Evolutionary conservation across 2,329 filamentous ascomycete species (phyloP).

Genomic region (Calonectria crousiana): DNA sequence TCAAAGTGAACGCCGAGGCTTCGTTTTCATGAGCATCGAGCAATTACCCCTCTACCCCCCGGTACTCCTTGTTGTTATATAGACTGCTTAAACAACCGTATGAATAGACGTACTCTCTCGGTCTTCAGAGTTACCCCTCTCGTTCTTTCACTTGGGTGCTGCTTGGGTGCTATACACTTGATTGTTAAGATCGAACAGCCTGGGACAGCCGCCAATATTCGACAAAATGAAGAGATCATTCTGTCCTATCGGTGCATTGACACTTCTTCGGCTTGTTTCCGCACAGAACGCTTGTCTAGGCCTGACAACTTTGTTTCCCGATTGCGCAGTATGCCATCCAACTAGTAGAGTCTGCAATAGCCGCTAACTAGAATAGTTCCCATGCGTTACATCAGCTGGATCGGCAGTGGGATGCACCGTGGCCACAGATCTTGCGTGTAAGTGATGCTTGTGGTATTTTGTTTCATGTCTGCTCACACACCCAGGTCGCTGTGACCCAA

Average conservation of each 20-base stretch:
- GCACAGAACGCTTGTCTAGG: conserved; percentile 34
- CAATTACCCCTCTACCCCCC: not conserved
- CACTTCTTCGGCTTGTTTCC: conserved; percentile 32
- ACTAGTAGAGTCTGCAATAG: not conserved
- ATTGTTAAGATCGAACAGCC: not conserved
- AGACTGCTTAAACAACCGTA: not conserved
- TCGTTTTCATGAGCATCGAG: not conserved
- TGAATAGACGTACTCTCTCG: not conserved
- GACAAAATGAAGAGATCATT: conserved; percentile 16
- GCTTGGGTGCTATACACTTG: not conserved
- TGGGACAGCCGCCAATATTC: not conserved
- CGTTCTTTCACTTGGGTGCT: not conserved
- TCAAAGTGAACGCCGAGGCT: conserved; percentile 14
- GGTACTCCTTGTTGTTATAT: not conserved
- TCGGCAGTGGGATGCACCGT: conserved; percentile 40
- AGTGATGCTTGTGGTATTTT: conserved; percentile 9
- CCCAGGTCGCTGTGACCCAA: conserved; percentile 39
- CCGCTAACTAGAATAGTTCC: conserved; percentile 28
- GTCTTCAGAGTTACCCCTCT: not conserved
- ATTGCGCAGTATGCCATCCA: conserved; percentile 38
- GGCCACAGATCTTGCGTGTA: conserved; percentile 38
- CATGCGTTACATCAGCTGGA: conserved; percentile 38
- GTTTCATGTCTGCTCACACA: not conserved
- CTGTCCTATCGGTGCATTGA: conserved; percentile 30
- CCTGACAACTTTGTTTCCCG: conserved; percentile 39